A percentile compares a stretch with the other conserved stretches of the same genome.
phyloP scores from a whole-genome alignment of 2,329 filamentous ascomycete species.

The Geosmithia flava region DNA sequence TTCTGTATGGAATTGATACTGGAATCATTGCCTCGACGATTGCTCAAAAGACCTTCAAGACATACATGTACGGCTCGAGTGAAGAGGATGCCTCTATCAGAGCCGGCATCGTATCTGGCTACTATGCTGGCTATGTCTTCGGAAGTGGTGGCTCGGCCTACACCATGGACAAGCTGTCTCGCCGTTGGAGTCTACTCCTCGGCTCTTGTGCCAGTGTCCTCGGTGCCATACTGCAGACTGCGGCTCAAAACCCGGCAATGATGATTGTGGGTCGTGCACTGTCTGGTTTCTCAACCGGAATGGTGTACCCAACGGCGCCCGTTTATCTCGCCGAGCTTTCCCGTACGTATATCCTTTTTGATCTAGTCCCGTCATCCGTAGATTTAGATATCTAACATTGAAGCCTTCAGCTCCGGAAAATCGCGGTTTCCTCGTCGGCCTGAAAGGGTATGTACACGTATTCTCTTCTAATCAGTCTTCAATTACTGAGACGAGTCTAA shows the following conservation, averaged over 20 bases:
- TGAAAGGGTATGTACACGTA: constrained; percentile 14
- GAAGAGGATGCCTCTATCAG: constrained; percentile 1
- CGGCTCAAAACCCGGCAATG: constrained; percentile 23
- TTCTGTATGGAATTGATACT: constrained; percentile 1
- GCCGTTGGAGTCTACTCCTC: constrained; percentile 2
- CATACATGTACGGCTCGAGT: constrained; percentile 5
- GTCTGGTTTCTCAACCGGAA: constrained; percentile 11
- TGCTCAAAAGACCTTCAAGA: constrained; percentile 5
- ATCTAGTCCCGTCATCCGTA: background rate
- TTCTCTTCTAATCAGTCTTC: background rate
- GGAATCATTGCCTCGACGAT: constrained; percentile 6
- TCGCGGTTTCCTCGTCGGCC: constrained; percentile 11
- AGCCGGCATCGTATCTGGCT: constrained; percentile 5
- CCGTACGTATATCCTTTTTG: background rate
- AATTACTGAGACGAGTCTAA: background rate
- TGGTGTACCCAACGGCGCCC: constrained; percentile 10
- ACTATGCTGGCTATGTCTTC: constrained; percentile 5
- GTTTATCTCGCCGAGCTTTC: constrained; percentile 14
- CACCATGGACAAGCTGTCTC: constrained; percentile 4
- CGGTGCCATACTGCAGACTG: constrained; percentile 14
- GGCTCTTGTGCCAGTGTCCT: constrained; percentile 4
- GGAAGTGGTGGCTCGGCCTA: constrained; percentile 4
- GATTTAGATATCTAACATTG: background rate
- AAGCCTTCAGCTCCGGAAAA: constrained; percentile 8
- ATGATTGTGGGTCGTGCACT: constrained; percentile 13